phyloP scores from a whole-genome alignment of 2,329 filamentous ascomycete species.

The Trichoderma aggressivum region DNA sequence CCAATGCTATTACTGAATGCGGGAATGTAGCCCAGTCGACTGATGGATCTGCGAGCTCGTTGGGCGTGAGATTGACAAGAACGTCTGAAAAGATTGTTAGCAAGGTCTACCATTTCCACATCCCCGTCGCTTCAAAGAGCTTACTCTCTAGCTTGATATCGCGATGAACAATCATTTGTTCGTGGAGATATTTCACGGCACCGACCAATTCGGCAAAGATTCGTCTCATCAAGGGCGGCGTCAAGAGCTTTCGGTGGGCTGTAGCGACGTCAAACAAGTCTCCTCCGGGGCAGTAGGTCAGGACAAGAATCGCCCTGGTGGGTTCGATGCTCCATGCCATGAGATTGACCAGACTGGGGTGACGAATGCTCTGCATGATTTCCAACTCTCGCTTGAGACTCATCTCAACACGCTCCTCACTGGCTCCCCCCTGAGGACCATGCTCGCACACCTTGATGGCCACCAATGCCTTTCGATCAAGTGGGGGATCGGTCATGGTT shows the following conservation, averaged over 20 bases:
- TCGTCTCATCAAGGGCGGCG: constrained; percentile 67
- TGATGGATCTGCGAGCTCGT: constrained; percentile 60
- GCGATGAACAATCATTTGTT: constrained; percentile 82
- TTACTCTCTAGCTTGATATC: constrained; percentile 96
- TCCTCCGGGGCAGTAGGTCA: constrained; percentile 90
- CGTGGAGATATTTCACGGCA: constrained; percentile 82
- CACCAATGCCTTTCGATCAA: constrained; percentile 75
- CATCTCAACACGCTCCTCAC: constrained; percentile 88
- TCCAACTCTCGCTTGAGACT: constrained; percentile 93
- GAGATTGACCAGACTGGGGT: constrained; percentile 86
- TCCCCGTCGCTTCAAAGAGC: constrained; percentile 31
- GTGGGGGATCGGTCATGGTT: constrained; percentile 33
- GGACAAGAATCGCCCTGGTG: constrained; percentile 75
- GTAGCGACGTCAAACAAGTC: constrained; percentile 93
- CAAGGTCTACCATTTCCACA: not conserved
- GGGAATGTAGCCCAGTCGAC: constrained; percentile 73
- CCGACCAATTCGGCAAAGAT: constrained; percentile 88
- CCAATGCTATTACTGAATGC: constrained; percentile 80
- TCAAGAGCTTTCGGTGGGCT: constrained; percentile 63
- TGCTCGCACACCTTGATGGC: constrained; percentile 96
- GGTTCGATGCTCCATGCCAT: constrained; percentile 88
- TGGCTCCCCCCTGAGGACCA: constrained; percentile 87
- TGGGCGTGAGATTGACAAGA: constrained; percentile 75
- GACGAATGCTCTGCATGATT: constrained; percentile 81
- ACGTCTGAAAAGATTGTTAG: constrained; percentile 63